Conservation (phyloP, 306 rosid genomes). For the Hippophae gyantsensis region DNA sequence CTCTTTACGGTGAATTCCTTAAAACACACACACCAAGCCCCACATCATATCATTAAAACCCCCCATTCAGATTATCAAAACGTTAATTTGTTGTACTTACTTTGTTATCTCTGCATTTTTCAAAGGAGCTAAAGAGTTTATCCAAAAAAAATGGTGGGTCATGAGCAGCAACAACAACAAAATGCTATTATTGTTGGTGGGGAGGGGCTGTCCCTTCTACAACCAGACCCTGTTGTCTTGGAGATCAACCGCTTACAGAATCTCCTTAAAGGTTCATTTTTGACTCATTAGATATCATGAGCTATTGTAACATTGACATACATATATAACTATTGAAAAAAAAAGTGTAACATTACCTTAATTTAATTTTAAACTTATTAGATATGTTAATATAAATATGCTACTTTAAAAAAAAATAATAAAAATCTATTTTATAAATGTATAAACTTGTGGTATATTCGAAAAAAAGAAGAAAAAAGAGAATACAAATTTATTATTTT, state of each 20-base stretch:
- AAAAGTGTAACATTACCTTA: no score
- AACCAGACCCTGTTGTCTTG: conserved; percentile 46
- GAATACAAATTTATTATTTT: no score
- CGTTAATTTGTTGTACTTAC: conserved; percentile 11
- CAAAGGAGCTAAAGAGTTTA: background rate
- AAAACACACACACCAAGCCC: conserved; percentile 19
- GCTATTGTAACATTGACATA: no score
- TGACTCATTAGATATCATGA: background rate
- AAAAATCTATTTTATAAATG: no score
- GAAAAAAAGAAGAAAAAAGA: no score
- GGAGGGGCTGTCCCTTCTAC: conserved; percentile 44
- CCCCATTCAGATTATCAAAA: conserved; percentile 10
- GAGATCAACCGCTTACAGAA: conserved; percentile 69
- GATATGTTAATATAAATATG: no score
- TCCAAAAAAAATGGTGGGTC: conserved; percentile 37
- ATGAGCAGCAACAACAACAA: conserved; percentile 32
- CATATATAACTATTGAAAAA: no score
- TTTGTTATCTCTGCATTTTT: conserved; percentile 14
- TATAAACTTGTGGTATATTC: no score
- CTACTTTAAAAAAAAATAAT: no score
- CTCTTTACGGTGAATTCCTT: conserved; percentile 58
- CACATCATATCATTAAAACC: conserved; percentile 5
- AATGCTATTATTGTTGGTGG: background rate
- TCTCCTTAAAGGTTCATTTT: conserved; percentile 51
- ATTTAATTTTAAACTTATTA: no score